Percentiles rank a stretch among this genome's conserved stretches.
phyloP scores from a whole-genome alignment of 2,329 filamentous ascomycete genomes.

The Aspergillus sp. region DNA sequence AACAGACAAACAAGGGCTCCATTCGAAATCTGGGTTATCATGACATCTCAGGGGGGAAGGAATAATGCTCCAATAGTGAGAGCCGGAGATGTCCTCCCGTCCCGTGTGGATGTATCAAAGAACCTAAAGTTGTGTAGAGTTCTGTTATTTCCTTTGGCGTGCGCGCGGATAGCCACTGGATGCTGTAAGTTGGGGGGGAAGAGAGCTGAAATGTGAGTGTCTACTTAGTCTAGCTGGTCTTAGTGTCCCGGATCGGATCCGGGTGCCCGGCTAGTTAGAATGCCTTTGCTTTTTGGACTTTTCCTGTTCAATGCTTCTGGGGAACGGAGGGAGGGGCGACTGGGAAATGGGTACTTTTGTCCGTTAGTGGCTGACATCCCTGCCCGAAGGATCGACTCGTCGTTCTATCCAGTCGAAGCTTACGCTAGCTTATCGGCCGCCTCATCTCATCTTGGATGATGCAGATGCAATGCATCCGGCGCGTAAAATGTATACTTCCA shows the following conservation, averaged over 20 bases:
- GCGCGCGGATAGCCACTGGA: neutral
- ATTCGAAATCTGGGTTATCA: neutral
- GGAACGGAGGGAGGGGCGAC: neutral
- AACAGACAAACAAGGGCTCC: neutral
- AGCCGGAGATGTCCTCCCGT: neutral
- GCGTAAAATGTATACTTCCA: neutral
- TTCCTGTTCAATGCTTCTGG: neutral
- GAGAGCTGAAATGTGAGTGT: neutral
- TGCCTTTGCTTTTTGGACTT: neutral
- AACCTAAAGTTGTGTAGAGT: neutral
- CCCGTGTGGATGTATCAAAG: neutral
- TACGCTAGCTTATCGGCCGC: slow-evolving; percentile 16
- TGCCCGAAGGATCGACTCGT: slow-evolving; percentile 11
- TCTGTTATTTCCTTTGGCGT: neutral
- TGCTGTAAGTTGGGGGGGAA: neutral
- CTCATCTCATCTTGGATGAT: slow-evolving; percentile 9
- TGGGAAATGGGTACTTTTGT: slow-evolving; percentile 12
- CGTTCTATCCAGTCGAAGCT: slow-evolving; percentile 12
- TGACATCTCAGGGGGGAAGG: neutral
- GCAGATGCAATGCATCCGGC: slow-evolving; percentile 2
- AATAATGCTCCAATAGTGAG: neutral
- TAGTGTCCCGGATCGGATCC: neutral
- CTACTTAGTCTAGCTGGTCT: no score
- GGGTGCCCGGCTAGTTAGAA: neutral
- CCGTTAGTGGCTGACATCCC: neutral